Base-by-base conservation (phyloP, 805 yeast species). In the Wickerhamiella sorbophila region DNA sequence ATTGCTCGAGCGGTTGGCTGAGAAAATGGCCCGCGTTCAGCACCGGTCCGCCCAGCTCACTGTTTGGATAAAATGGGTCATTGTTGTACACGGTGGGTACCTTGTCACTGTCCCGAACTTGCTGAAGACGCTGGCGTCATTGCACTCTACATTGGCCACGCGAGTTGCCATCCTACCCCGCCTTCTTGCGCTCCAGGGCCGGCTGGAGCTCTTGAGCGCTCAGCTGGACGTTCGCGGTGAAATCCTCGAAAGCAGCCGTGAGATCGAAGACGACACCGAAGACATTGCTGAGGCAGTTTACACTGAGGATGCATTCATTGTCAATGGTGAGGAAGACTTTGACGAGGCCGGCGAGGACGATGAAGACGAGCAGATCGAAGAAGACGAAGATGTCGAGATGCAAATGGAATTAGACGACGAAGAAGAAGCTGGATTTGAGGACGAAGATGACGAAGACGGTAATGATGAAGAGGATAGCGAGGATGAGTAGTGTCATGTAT, bases 121-220 rank as follows among this genome's bases (percentile, higher is more conserved):
- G 43, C 65, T 74, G 41, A 72, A 67, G 31, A 65, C 75, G 18
- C 63, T 80, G 40, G 74, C 74, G 35, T 61, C 69, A 3, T 59
- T 88, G 42, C 79, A 75, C 56, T 55, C 70, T 2, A 67, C 79
- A 0, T 62, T 87, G 22, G 61, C 66, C 16, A 64, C 72, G 43
- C 78, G 72, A 26, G 66, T 72, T 58, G 70, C 70, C 46, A 67
- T 69, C 19, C 61, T 88, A 48, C 80, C 87, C 6, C 70, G 74
- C 32, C 65, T 88, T 40, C 62, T 87, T 20, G 76, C 91, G 1
- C 69, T 88, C 24, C 93, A 87, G 58, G 98, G 98, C 37, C 74
- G 91, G 48, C 65, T 88, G 37, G 81, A 79, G 53, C 69, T 88
- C 58, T 67, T 88, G 34, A 72, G 72, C 48, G 72, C 85, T 3